These are phyloP conservation scores for Pleurotus giganteus DNA, from an alignment of 768 basidiomycete species.

Conservation along the genomic window DNA sequence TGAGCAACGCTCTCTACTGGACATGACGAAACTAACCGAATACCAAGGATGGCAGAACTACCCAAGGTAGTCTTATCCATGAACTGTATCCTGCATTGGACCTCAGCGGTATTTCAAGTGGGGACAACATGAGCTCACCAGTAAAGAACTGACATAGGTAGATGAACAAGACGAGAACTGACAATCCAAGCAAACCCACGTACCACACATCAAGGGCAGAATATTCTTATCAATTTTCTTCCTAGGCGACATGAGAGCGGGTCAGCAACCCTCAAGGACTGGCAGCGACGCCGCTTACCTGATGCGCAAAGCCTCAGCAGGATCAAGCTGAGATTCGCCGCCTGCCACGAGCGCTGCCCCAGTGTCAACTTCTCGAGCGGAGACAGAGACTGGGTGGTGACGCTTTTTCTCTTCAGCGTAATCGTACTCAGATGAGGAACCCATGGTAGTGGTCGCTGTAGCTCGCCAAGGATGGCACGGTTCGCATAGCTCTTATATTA, in stretches of 20 bases:
- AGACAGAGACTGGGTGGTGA: constrained; percentile 34
- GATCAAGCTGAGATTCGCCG: constrained; percentile 42
- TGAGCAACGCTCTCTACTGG: neutral
- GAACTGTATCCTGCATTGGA: constrained; percentile 62
- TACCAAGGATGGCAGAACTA: constrained; percentile 66
- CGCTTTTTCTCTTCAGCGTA: constrained; percentile 26
- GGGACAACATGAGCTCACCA: constrained; percentile 33
- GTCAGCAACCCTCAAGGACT: neutral
- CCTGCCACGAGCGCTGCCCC: constrained; percentile 57
- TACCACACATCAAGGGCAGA: constrained; percentile 70
- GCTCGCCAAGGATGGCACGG: neutral
- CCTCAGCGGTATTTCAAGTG: neutral
- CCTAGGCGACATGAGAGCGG: constrained; percentile 19
- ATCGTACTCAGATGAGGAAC: constrained; percentile 8
- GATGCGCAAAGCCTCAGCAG: constrained; percentile 48
- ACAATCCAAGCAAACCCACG: constrained; percentile 23
- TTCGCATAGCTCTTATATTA: constrained; percentile 5
- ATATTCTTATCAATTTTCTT: constrained; percentile 68
- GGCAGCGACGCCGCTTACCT: constrained; percentile 32
- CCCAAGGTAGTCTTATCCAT: constrained; percentile 79
- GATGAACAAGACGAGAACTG: neutral
- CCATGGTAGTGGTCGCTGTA: constrained; percentile 2
- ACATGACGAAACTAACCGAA: constrained; percentile 42
- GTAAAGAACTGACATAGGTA: constrained; percentile 45
- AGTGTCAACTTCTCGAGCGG: constrained; percentile 54